These are phyloP conservation scores for Albatrellus sp. DNA, from an alignment of 1,284 basidiomycete genomes.

Conservation along the genomic window DNA sequence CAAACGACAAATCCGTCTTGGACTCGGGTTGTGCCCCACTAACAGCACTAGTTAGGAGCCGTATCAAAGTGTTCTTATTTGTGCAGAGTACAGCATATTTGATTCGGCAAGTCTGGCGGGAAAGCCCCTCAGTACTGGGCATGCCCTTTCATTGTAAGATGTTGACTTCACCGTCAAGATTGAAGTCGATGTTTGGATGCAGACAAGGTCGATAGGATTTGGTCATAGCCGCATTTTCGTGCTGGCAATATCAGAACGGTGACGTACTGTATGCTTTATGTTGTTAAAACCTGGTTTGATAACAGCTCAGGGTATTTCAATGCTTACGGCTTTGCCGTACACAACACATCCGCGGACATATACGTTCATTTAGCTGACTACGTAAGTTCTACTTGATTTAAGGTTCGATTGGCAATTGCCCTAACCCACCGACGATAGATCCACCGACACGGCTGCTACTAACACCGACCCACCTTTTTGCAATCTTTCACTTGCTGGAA, in stretches of 20 bases:
- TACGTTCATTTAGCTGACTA: constrained; percentile 60
- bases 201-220: constrained; percentile 43
- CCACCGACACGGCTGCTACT: constrained; percentile 55
- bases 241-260: constrained; percentile 43
- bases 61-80: constrained; percentile 44
- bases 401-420: too few species aligned
- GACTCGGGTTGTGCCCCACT: constrained; percentile 39
- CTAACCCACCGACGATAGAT: constrained; percentile 55
- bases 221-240: constrained; percentile 47
- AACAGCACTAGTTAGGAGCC: constrained; percentile 21
- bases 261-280: constrained; percentile 1
- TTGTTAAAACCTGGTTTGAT: not conserved
- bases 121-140: constrained; percentile 29
- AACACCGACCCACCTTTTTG: too few species aligned
- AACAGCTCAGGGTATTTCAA: constrained; percentile 56
- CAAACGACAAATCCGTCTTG: constrained; percentile 47
- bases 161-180: constrained; percentile 59
- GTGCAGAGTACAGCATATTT: constrained; percentile 40
- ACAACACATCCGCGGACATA: constrained; percentile 43
- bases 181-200: constrained; percentile 39
- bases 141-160: constrained; percentile 49
- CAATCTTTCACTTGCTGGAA: too few species aligned
- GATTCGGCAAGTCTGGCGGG: constrained; percentile 25
- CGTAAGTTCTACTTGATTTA: too few species aligned
- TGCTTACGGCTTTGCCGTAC: constrained; percentile 49